Evolutionary conservation across 192 early-diverging fungal species (phyloP), one percentile per base, ranked within the genome.

Genomic region (Gigaspora rosea): DNA sequence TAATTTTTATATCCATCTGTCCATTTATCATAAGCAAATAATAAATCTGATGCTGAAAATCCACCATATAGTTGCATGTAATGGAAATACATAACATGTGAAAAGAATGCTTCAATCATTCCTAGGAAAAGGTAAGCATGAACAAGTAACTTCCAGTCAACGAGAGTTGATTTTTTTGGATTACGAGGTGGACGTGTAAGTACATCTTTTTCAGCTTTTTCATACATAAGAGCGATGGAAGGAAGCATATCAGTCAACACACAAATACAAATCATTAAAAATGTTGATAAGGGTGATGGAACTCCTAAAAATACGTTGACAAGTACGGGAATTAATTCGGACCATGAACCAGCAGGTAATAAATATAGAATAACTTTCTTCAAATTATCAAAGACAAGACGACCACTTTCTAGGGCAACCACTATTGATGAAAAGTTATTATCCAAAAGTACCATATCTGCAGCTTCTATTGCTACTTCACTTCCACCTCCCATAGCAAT

Each of bases 291-390:
- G 9, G 94, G 91, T 41, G 92, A 83, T 20, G 91, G 95, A 41
- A 92, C 86, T 8, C 95, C 95, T 5, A 97, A 80, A 46, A 94
- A 93, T 18, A 94, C 86, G 78, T 92, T 95, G 51, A 91, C 80
- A 36, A 97, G 56, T 8, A 94, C 92, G 11, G 94, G 89, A 83
- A 88, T 82, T 47, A 95, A 85, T 78, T 97, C 93, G 69, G 88
- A 88, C 85, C 90, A 86, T 56, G 88, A 88, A 52, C 92, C 93
- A 57, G 91, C 89, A 0, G 95, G 94, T 73, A 96, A 77, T 64
- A 96, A 81, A 73, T 95, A 96, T 2, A 91, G 75, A 81, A 95
- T 91, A 35, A 94, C 94, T 82, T 97, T 95, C 78, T 94, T 90
- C 47, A 95, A 79, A 84, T 97, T 97, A 79, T 93, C 89, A 81